phyloP scores from a whole-genome alignment of 495 filamentous ascomycete species.

The Penicillium maclennaniae region DNA sequence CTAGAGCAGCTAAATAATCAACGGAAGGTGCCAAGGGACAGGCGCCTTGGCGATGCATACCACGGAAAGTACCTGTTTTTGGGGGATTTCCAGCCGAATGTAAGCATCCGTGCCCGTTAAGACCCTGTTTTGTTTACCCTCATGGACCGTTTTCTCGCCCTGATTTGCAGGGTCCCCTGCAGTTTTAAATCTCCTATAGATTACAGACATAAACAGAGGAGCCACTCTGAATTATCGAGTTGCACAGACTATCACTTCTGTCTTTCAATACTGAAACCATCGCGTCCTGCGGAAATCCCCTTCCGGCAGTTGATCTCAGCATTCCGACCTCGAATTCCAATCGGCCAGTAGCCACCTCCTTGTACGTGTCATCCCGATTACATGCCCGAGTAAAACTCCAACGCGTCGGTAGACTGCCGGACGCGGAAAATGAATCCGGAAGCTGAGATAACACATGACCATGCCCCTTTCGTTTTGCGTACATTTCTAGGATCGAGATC shows the following conservation, averaged over 20 bases:
- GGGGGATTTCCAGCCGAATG: background rate
- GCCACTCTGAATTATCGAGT: background rate
- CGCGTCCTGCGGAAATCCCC: background rate
- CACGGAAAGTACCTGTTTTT: slow-evolving; percentile 1
- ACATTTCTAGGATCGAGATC: background rate
- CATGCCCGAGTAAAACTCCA: slow-evolving; percentile 18
- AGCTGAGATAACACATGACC: slow-evolving; percentile 5
- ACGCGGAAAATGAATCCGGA: background rate
- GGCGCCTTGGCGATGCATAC: background rate
- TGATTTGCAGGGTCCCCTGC: background rate
- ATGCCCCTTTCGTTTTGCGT: background rate
- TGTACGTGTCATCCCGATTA: slow-evolving; percentile 18
- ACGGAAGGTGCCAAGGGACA: background rate
- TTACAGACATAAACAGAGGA: background rate
- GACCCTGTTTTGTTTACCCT: background rate
- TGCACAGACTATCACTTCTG: background rate
- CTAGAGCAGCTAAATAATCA: background rate
- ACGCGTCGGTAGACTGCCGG: background rate
- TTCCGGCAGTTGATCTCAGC: slow-evolving; percentile 1
- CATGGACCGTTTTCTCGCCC: background rate
- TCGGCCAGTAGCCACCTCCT: slow-evolving; percentile 13
- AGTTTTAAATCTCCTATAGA: background rate
- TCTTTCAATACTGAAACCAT: background rate
- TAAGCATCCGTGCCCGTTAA: background rate
- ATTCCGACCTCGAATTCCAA: slow-evolving; percentile 23